These are phyloP conservation scores for Rubroshorea leprosula DNA, from an alignment of 345 rosid genomes.

Conservation along the genomic window DNA sequence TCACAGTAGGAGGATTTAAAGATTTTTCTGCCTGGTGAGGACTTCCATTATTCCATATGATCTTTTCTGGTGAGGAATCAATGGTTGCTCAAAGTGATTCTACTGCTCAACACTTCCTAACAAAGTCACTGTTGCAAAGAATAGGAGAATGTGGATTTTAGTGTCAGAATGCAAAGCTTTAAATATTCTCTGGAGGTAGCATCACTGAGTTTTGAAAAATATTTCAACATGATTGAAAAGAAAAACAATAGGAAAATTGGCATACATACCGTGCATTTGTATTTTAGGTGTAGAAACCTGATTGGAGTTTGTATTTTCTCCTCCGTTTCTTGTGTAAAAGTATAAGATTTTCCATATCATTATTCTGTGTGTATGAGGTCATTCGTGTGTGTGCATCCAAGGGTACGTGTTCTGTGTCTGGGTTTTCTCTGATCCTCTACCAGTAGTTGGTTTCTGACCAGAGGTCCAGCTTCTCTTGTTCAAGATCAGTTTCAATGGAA, in stretches of 20 bases:
- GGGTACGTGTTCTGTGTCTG: neutral
- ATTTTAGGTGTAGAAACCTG: conserved; percentile 6
- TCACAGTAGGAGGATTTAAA: conserved; percentile 45
- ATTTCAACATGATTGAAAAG: conserved; percentile 14
- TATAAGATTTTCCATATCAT: no score
- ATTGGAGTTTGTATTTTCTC: neutral
- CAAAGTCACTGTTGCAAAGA: neutral
- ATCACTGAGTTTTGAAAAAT: conserved; percentile 1
- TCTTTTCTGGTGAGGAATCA: neutral
- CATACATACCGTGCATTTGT: conserved; percentile 9
- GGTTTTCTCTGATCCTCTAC: neutral
- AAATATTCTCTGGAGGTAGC: conserved; percentile 6
- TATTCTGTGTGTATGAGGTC: no score
- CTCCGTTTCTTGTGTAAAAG: no score
- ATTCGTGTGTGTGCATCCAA: neutral
- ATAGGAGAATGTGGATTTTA: neutral
- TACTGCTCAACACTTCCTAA: neutral
- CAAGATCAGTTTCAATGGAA: no score
- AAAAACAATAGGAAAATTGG: neutral
- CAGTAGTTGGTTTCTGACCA: neutral
- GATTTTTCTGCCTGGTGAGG: conserved; percentile 81
- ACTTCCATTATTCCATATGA: neutral
- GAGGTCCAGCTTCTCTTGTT: no score
- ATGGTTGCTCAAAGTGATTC: neutral
- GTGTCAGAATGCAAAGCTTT: neutral